phyloP scores from a whole-genome alignment of 495 filamentous ascomycete species.

The Saxispiralis lemnorum region DNA sequence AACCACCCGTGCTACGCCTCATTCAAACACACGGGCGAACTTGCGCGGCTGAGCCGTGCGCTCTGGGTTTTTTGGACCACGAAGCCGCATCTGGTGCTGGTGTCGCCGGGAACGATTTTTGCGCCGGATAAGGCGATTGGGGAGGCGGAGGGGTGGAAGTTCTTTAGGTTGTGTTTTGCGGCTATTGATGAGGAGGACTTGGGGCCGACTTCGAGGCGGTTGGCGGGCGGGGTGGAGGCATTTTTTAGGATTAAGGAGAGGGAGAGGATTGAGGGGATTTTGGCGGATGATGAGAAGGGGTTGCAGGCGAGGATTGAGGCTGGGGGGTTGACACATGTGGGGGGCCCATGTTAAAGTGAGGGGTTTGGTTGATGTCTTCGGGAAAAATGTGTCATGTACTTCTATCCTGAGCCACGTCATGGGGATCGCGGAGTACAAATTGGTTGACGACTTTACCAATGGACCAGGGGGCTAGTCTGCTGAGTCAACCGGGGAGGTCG shows the following conservation, averaged over 20 bases:
- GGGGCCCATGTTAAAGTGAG: constrained; percentile 10
- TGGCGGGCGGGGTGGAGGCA: constrained; percentile 46
- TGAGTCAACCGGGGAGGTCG: too few species aligned
- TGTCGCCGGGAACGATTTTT: constrained; percentile 54
- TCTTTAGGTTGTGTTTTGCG: constrained; percentile 69
- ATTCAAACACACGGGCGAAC: constrained; percentile 23
- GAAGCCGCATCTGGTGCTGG: constrained; percentile 48
- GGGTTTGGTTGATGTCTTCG: too few species aligned
- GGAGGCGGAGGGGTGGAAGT: constrained; percentile 40
- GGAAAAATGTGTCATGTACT: too few species aligned
- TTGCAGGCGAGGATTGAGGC: constrained; percentile 7
- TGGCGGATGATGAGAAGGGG: constrained; percentile 22
- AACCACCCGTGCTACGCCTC: constrained; percentile 43
- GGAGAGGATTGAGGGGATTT: constrained; percentile 41
- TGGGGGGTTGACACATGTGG: constrained; percentile 7
- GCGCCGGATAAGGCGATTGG: constrained; percentile 39
- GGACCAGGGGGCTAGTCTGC: too few species aligned
- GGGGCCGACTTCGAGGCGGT: constrained; percentile 35
- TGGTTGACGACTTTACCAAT: too few species aligned
- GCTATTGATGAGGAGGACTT: constrained; percentile 57
- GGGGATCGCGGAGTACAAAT: too few species aligned
- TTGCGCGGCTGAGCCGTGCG: constrained; percentile 33
- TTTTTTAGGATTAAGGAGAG: constrained; percentile 61
- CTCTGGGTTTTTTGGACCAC: constrained; percentile 58
- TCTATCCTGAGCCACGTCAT: too few species aligned